Evolutionary conservation across 192 early-diverging fungal species (phyloP), one percentile per base, ranked within the genome.

Genomic region (Gamsiella multidivaricata): DNA sequence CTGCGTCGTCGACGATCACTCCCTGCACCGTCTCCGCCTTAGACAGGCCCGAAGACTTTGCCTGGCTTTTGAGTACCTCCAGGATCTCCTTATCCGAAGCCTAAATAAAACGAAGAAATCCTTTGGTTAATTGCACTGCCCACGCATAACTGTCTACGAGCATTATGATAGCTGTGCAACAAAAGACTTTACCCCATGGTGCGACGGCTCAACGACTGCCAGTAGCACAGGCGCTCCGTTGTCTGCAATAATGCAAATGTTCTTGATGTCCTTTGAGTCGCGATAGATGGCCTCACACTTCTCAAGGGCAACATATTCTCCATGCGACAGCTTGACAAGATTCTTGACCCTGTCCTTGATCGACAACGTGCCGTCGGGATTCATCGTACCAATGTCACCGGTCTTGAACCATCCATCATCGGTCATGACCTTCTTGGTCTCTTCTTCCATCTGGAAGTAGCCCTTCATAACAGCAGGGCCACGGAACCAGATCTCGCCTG

Each of bases 261-360:
- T 95, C 75, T 88, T 87, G 51, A 97, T 90, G 33, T 85, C 85
- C 23, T 69, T 58, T 1, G 87, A 85, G 50, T 86, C 87, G 46
- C 90, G 84, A 84, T 98, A 98, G n/a, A 89, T 84, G 0, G 93
- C 85, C 47, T 85, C 84, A 20, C 82, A 60, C 32, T 81, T 86
- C n/a, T 86, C 84, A 2, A 86, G 32, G 2, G 85, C 85, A 65
- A 94, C 89, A 57, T 89, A 89, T 61, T 93, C 93, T 32, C 91
- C 93, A 74, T 92, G 86, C 10, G 87, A 79, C 52, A 92, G 65
- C 78, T 93, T 94, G 80, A 94, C 85, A 15, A 94, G 54, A 64
- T 93, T 94, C 85, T 94, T 94, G 71, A 88, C 83, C 25, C 93
- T 80, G 73, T 94, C 94, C 79, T 94, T 94, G 61, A 95, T 92